A percentile compares a stretch with the other conserved stretches of the same genome.
Evolutionary conservation across 805 yeast genomes (phyloP).

Genomic region (Saturnispora kantuleensis): DNA sequence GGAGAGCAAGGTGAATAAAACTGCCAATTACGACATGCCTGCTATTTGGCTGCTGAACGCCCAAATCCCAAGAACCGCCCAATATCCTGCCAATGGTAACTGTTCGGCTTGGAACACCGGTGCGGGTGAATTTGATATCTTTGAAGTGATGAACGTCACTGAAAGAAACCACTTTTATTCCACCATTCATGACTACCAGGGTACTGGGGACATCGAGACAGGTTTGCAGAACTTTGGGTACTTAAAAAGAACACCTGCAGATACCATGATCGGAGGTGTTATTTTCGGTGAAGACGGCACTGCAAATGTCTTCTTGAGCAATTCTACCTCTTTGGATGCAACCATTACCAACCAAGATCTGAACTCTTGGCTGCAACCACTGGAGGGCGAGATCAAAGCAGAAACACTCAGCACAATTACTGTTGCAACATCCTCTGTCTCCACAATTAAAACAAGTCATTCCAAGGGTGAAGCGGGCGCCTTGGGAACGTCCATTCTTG

Average conservation of each 20-base stretch:
- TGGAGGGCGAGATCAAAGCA: constrained; percentile 13
- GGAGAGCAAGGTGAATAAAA: constrained; percentile 25
- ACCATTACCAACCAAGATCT: constrained; percentile 37
- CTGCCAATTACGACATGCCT: constrained; percentile 48
- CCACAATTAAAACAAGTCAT: neutral
- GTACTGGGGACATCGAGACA: constrained; percentile 47
- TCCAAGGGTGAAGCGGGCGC: neutral
- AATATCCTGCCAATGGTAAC: constrained; percentile 48
- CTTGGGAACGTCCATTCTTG: neutral
- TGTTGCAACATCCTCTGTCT: constrained; percentile 3
- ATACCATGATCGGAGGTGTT: constrained; percentile 62
- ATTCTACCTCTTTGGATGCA: constrained; percentile 39
- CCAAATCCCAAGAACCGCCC: constrained; percentile 63
- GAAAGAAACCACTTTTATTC: constrained; percentile 47
- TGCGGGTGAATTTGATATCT: constrained; percentile 71
- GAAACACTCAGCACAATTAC: constrained; percentile 16
- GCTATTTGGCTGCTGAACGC: constrained; percentile 69
- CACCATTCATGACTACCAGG: constrained; percentile 71
- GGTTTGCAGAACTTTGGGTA: constrained; percentile 53
- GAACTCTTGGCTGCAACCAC: constrained; percentile 34
- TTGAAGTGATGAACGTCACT: constrained; percentile 61
- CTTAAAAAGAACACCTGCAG: constrained; percentile 40
- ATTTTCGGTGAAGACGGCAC: constrained; percentile 53
- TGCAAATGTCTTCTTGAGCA: constrained; percentile 51
- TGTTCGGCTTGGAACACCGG: constrained; percentile 75